Evolutionary conservation across 2,329 filamentous ascomycete genomes (phyloP), one percentile per base, ranked within the genome.

Genomic region (Talaromyces funiculosus): DNA sequence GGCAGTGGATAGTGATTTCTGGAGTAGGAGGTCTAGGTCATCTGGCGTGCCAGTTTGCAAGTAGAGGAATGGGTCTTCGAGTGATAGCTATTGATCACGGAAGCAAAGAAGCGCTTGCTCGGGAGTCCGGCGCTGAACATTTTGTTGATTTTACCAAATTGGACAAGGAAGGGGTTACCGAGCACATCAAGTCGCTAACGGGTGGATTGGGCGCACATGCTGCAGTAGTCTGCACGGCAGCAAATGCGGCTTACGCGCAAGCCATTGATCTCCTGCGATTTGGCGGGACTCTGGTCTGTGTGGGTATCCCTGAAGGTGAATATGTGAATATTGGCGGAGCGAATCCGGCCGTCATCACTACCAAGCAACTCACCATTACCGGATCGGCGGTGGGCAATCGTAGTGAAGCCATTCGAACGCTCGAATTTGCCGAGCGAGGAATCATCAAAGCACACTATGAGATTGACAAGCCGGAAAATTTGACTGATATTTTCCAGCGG

Each of bases 61-160:
- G 78, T 35, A 72, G 75, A n/a, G 86, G 81, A 3, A 86, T 88
- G 78, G 85, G 83, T 10, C 77, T 85, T 64, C 80, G 86, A 47
- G 84, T 88, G 37, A 85, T 88, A 61, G 86, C 85, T 26, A 81
- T 89, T 68, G 87, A 89, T 69, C 79, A 84, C 64, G 82, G 81
- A 49, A 81, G 78, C 66, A 89, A 89, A 71, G 82, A 83, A 65
- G 66, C 81, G 12, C 68, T 88, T 2, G 80, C 83, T 9, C 80
- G 80, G 53, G 78, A 82, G 0, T 84, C 79, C n/a, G 86, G 86
- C 8, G 86, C 86, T 0, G 86, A 89, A 68, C 80, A 83, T 64
- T 89, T 89, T 72, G 76, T 89, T 61, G 84, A 87, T 63, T 77
- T 88, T 61, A 83, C 84, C 31, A 75, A 80, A 60, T 79, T 77